Conservation (phyloP, 441 rosid species). For the Pelargonium citronellum region DNA sequence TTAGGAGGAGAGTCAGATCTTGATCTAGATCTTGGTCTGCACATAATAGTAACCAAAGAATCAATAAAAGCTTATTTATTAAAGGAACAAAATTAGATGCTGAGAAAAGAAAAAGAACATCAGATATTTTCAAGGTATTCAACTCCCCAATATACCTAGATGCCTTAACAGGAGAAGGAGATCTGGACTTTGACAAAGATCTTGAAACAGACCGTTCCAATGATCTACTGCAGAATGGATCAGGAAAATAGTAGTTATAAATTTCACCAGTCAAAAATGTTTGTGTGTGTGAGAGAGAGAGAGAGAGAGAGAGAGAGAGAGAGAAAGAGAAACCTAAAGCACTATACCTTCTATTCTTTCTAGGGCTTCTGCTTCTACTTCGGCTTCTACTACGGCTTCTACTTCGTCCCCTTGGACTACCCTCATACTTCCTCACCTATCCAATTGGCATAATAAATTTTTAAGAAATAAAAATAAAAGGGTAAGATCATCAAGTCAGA, state of each 20-base stretch:
- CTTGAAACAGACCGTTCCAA: conserved; percentile 45
- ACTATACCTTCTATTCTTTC: conserved; percentile 56
- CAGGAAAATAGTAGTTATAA: neutral
- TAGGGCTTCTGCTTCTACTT: conserved; percentile 38
- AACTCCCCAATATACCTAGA: conserved; percentile 32
- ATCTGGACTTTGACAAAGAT: conserved; percentile 61
- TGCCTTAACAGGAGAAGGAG: conserved; percentile 63
- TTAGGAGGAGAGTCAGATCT: conserved; percentile 53
- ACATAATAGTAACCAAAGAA: neutral
- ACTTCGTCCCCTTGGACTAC: conserved; percentile 63
- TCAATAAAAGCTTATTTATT: neutral
- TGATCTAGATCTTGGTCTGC: conserved; percentile 51
- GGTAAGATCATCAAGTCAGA: conserved; percentile 8
- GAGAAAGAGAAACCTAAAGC: neutral
- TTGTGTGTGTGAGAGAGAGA: neutral
- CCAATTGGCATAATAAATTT: conserved; percentile 1
- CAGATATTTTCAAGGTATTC: neutral
- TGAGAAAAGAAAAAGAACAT: neutral
- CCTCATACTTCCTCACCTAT: conserved; percentile 65
- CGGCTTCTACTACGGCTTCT: conserved; percentile 49
- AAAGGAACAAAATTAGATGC: neutral
- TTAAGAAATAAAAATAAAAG: neutral
- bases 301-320: neutral
- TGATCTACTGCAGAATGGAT: conserved; percentile 46
- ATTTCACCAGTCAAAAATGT: neutral